Evolutionary conservation across 192 early-diverging fungal species (phyloP), one percentile per base, ranked within the genome.

Genomic region (Thamnidium elegans): DNA sequence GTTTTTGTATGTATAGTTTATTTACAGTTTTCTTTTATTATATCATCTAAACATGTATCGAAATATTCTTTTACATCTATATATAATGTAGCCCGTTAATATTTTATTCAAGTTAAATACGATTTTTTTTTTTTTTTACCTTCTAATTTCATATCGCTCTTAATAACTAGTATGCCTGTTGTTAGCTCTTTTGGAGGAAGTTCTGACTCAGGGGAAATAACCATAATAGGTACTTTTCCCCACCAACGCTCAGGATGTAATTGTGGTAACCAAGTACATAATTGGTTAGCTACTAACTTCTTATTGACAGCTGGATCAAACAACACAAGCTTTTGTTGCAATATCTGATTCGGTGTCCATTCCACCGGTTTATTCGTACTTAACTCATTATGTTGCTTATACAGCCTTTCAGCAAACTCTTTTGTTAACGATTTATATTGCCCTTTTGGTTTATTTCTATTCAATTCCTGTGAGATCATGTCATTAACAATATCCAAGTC

Each of bases 201-300:
- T 32, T 42, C 36, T 4, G 42, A 5, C 7, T 15, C 15, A 31
- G 54, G 20, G 4, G 61, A 48, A 39, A 70, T 45, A 23, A 64
- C n/a, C 32, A 70, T 19, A 11, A 50, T n/a, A 9, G 68, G 68
- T 46, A 70, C n/a, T 55, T 50, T 70, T 30, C 55, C 55, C 68
- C 68, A 70, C 68, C 68, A 70, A 13, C 17, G 44, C 7, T 63
- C n/a, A 15, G 68, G 62, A 20, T 61, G 4, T 31, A 70, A 50
- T 19, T 70, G 45, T 9, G 68, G 68, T 19, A 70, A 30, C 54
- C 54, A 58, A 14, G 6, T 9, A 34, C 43, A n/a, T 0, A 70
- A n/a, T 20, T 39, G 52, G 2, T 48, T 23, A 13, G 55, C 55
- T 32, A 70, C 23, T 13, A n/a, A 19, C 1, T 63, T 30, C 43